phyloP scores from a whole-genome alignment of 176 grass and related monocot species.

The Microstegium vimineum region DNA sequence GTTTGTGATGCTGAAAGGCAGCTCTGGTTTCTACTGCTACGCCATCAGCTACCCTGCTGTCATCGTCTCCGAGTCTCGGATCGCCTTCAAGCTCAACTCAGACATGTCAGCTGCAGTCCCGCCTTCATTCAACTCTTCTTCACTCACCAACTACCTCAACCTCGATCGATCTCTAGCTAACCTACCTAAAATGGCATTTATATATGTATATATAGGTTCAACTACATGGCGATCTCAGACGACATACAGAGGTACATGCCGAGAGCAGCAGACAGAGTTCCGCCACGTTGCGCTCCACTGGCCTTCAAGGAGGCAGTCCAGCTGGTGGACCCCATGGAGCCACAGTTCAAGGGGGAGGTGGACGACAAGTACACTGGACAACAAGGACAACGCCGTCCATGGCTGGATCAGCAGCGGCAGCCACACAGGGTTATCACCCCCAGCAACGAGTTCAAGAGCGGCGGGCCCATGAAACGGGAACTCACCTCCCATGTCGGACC shows the following conservation, averaged over 20 bases:
- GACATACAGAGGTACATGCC: constrained; percentile 72
- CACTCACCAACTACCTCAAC: too few species aligned
- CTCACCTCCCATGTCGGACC: constrained; percentile 81
- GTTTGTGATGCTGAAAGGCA: constrained; percentile 48
- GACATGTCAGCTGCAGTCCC: constrained; percentile 27
- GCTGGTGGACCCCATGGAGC: constrained; percentile 41
- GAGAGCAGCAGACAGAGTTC: constrained; percentile 7
- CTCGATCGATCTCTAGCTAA: not conserved
- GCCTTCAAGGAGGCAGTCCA: constrained; percentile 70
- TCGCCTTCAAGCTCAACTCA: constrained; percentile 45
- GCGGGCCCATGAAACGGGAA: constrained; percentile 60
- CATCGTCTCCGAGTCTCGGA: constrained; percentile 20
- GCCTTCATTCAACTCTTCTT: too few species aligned
- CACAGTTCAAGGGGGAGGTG: constrained; percentile 66
- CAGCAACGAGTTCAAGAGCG: constrained; percentile 66
- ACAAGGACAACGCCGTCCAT: constrained; percentile 51
- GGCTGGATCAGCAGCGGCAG: constrained; percentile 51
- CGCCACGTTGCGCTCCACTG: constrained; percentile 1
- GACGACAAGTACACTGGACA: constrained; percentile 79
- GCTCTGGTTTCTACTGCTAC: constrained; percentile 75
- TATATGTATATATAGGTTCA: constrained; percentile 28
- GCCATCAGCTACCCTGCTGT: constrained; percentile 45
- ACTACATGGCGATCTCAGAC: constrained; percentile 75
- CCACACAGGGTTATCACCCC: constrained; percentile 69
- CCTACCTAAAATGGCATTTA: not conserved